phyloP scores from a whole-genome alignment of 306 rosid genomes.

The Trifolium pratense region DNA sequence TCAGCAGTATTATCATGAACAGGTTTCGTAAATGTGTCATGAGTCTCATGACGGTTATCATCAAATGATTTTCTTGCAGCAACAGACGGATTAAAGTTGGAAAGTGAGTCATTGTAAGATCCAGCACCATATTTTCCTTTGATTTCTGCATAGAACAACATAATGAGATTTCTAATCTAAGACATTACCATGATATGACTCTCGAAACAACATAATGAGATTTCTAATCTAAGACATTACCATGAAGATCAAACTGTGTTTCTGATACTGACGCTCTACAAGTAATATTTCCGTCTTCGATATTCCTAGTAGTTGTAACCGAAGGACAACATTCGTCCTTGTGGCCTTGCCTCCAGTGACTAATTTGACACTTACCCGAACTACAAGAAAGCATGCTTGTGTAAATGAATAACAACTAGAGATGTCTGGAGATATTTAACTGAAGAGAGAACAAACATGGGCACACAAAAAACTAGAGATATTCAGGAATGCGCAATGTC shows the following conservation, averaged over 20 bases:
- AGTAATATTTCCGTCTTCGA: conserved; percentile 40
- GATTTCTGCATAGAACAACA: conserved; percentile 48
- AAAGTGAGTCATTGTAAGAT: conserved; percentile 37
- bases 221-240: conserved; percentile 45
- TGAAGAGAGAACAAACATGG: conserved; percentile 22
- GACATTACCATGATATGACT: conserved; percentile 49
- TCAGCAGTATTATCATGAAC: conserved; percentile 24
- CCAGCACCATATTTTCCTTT: conserved; percentile 40
- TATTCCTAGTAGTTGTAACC: conserved; percentile 18
- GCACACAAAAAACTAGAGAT: conserved; percentile 26
- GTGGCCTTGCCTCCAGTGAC: conserved; percentile 88
- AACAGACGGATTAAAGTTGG: conserved; percentile 44
- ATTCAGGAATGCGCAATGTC: conserved; percentile 29
- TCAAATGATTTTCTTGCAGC: conserved; percentile 48
- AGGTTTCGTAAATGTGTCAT: conserved; percentile 45
- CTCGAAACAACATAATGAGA: conserved; percentile 28
- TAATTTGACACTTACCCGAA: conserved; percentile 87
- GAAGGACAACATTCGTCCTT: conserved; percentile 71
- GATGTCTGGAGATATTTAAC: conserved; percentile 32
- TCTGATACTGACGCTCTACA: conserved; percentile 25
- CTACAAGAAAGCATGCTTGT: conserved; percentile 55
- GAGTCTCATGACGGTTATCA: conserved; percentile 38
- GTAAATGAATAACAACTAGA: conserved; percentile 34
- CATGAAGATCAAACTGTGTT: conserved; percentile 43
- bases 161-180: conserved; percentile 33